Conservation (phyloP, 2,329 filamentous ascomycete species). For the Hymenoscyphus repandus region DNA sequence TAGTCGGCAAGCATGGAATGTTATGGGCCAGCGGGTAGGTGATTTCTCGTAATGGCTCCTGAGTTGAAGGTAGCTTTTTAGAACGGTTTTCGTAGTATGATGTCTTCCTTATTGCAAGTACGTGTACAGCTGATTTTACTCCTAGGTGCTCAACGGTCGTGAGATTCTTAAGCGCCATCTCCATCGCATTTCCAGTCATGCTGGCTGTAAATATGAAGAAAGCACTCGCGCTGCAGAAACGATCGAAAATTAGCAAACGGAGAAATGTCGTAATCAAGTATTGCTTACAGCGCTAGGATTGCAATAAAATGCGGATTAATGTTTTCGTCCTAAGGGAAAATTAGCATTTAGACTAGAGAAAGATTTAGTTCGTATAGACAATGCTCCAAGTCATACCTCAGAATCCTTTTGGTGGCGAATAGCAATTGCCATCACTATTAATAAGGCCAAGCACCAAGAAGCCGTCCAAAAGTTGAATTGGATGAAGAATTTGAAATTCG, state of each 20-base stretch:
- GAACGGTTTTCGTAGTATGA: slow-evolving; percentile 19
- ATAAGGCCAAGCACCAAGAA: slow-evolving; percentile 58
- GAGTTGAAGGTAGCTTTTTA: slow-evolving; percentile 32
- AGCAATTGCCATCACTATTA: slow-evolving; percentile 61
- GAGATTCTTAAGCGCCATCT: slow-evolving; percentile 66
- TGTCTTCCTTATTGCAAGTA: slow-evolving; percentile 67
- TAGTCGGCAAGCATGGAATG: too few relatives aligned
- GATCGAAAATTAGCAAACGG: slow-evolving; percentile 9
- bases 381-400: slow-evolving; percentile 15
- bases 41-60: slow-evolving; percentile 45
- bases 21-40: slow-evolving; percentile 44
- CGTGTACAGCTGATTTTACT: slow-evolving; percentile 55
- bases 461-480: slow-evolving; percentile 76
- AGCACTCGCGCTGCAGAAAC: slow-evolving; percentile 45
- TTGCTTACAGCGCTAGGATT: slow-evolving; percentile 26
- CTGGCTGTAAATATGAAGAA: slow-evolving; percentile 76
- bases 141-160: slow-evolving; percentile 80
- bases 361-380: neutral
- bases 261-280: neutral
- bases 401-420: slow-evolving; percentile 41
- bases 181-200: slow-evolving; percentile 70
- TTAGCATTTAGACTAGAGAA: neutral
- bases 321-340: slow-evolving; percentile 21
- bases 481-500: slow-evolving; percentile 84
- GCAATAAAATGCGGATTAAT: slow-evolving; percentile 60